These are phyloP conservation scores for Penicillium longicatenatum DNA, from an alignment of 495 filamentous ascomycete genomes.

Conservation along the genomic window DNA sequence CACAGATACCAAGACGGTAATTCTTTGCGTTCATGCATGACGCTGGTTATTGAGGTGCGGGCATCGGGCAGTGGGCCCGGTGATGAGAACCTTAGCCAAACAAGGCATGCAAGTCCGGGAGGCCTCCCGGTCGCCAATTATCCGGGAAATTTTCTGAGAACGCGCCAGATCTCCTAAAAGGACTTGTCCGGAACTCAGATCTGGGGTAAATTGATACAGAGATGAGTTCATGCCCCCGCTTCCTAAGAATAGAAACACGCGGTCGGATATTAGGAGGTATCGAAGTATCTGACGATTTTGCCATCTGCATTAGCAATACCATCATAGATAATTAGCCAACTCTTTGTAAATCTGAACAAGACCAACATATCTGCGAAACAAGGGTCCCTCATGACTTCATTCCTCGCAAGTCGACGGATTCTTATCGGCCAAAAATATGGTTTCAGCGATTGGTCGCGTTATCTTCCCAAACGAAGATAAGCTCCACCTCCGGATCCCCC, in stretches of 20 bases:
- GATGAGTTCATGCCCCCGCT: not conserved
- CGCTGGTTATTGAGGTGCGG: not conserved
- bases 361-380: not conserved
- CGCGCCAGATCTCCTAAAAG: not conserved
- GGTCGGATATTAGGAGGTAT: not conserved
- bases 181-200: not conserved
- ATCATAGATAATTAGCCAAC: not conserved
- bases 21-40: not conserved
- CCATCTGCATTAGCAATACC: not conserved
- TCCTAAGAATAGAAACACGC: not conserved
- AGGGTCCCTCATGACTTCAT: not conserved
- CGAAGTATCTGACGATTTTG: not conserved
- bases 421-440: not conserved
- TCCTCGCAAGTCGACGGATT: no score
- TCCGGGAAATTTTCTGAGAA: not conserved
- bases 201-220: not conserved
- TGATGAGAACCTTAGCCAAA: not conserved
- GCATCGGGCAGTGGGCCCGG: not conserved
- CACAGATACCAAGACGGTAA: not conserved
- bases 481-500: constrained; percentile 17
- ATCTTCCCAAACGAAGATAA: not conserved
- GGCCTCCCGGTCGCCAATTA: not conserved
- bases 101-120: not conserved
- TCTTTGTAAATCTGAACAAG: not conserved
- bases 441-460: not conserved